A percentile compares a stretch with the other conserved stretches of the same genome.
Conservation (phyloP, 2,329 filamentous ascomycete species). For the Ophiostoma quercus region DNA sequence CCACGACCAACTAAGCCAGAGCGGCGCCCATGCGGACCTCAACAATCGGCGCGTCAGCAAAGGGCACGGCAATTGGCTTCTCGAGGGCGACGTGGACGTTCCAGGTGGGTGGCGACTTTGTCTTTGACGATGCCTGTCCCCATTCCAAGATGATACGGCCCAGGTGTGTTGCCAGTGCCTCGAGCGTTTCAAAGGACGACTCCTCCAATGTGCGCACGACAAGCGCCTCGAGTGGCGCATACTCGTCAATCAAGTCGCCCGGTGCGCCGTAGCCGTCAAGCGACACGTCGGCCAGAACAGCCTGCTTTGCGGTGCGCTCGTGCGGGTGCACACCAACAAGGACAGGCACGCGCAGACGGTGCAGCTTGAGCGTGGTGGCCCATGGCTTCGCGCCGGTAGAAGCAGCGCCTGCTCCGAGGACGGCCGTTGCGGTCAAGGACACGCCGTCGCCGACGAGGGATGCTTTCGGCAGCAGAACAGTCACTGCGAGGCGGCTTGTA, state of each 20-base stretch:
- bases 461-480: slow-evolving; percentile 60
- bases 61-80: slow-evolving; percentile 68
- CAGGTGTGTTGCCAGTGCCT: slow-evolving; percentile 52
- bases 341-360: slow-evolving; percentile 57
- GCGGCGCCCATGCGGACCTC: slow-evolving; percentile 43
- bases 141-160: slow-evolving; percentile 41
- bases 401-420: slow-evolving; percentile 25
- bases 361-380: slow-evolving; percentile 43
- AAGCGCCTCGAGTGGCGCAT: slow-evolving; percentile 52
- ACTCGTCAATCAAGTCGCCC: slow-evolving; percentile 43
- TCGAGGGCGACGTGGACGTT: slow-evolving; percentile 58
- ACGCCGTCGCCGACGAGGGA: slow-evolving; percentile 37
- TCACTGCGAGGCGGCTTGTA: slow-evolving; percentile 47
- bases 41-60: slow-evolving; percentile 65
- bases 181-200: slow-evolving; percentile 58
- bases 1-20: background rate
- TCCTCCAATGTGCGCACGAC: slow-evolving; percentile 55
- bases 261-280: slow-evolving; percentile 48
- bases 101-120: slow-evolving; percentile 36
- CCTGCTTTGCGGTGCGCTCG: slow-evolving; percentile 47
- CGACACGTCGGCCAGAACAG: slow-evolving; percentile 31
- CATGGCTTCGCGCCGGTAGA: background rate
- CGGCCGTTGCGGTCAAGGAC: slow-evolving; percentile 25
- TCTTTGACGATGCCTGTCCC: slow-evolving; percentile 34
- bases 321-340: slow-evolving; percentile 69